Evolutionary conservation across 2,329 filamentous ascomycete genomes (phyloP).

Genomic region (Ascosphaera apis): DNA sequence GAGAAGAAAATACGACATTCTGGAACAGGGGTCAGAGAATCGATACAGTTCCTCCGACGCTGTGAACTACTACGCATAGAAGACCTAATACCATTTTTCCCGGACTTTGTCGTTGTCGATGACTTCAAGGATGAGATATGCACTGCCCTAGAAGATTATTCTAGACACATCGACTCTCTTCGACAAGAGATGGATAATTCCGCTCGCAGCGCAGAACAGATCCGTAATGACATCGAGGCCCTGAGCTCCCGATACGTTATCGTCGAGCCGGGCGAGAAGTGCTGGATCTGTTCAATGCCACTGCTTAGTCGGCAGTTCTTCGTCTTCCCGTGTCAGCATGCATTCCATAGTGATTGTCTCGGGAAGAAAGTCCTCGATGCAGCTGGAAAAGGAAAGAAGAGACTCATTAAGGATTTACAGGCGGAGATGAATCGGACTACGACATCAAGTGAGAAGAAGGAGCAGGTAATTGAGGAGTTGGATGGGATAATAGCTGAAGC

Average conservation of each 20-base stretch:
- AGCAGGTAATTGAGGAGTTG: constrained; percentile 66
- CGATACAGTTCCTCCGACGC: constrained; percentile 78
- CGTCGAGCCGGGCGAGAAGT: constrained; percentile 86
- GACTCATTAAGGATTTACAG: constrained; percentile 68
- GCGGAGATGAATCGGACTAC: constrained; percentile 57
- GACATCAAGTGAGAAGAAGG: constrained; percentile 41
- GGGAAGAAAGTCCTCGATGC: constrained; percentile 68
- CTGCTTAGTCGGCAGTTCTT: constrained; percentile 85
- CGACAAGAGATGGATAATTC: constrained; percentile 93
- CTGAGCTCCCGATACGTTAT: constrained; percentile 84
- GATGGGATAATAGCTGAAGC: constrained; percentile 77
- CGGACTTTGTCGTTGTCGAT: constrained; percentile 94
- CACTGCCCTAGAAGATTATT: constrained; percentile 77
- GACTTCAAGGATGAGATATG: constrained; percentile 99
- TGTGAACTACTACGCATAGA: constrained; percentile 88
- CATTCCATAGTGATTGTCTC: constrained; percentile 88
- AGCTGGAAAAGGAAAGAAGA: constrained; percentile 49
- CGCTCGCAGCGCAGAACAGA: constrained; percentile 67
- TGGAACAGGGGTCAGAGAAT: constrained; percentile 68
- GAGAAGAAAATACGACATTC: constrained; percentile 71
- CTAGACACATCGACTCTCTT: constrained; percentile 65
- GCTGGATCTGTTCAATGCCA: constrained; percentile 68
- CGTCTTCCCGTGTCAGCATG: constrained; percentile 94
- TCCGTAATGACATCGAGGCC: constrained; percentile 67
- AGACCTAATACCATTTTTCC: constrained; percentile 94